Base-by-base conservation (phyloP, 208 protist species). In the Wallacemonas sp. region DNA sequence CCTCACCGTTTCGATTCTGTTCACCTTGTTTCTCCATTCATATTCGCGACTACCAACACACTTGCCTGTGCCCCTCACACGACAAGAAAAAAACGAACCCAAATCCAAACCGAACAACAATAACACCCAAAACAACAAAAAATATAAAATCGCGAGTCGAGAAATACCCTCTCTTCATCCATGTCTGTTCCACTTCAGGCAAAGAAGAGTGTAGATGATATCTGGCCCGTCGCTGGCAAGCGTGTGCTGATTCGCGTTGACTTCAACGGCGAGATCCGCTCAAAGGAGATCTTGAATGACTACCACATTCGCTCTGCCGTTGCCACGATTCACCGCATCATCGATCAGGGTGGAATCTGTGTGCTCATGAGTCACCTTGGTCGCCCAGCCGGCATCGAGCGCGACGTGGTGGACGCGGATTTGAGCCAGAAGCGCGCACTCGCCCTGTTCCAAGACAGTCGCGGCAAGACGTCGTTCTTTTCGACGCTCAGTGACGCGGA, bases 321-420 rank as follows among this genome's bases (percentile, higher is more conserved):
- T 34, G 98, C 98, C 14, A 99, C 98, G 0, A 96, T 99, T 52
- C 83, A 95, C 14, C 93, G 98, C 44, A 83, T 97, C 38, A 76
- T 99, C 9, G 97, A 98, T n/a, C 78, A 98, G 27, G 92, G 90
- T 16, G 81, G 88, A 27, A 94, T 90, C 41, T 95, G 88, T 68
- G 77, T 94, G 23, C 76, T 99, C 11, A 92, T 99, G 72, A 97
- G 87, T 73, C 98, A 99, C 74, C 87, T 99, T 8, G 99, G 99
- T 32, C 83, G 98, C 23, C 99, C 98, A 4, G 97, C 95, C 48
- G 98, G 98, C 34, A 67, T 93, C 12, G 80, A 86, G 57, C 80
- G 77, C 55, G 66, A 80, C 24, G 41, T 65, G 16, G 79, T 61
- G 6, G 62, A 74, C 17, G 44, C 61, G 14, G 78, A 83, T 17